Evolutionary conservation across 257 asterid species (phyloP).

Genomic region (Paraleonurus japonicus): DNA sequence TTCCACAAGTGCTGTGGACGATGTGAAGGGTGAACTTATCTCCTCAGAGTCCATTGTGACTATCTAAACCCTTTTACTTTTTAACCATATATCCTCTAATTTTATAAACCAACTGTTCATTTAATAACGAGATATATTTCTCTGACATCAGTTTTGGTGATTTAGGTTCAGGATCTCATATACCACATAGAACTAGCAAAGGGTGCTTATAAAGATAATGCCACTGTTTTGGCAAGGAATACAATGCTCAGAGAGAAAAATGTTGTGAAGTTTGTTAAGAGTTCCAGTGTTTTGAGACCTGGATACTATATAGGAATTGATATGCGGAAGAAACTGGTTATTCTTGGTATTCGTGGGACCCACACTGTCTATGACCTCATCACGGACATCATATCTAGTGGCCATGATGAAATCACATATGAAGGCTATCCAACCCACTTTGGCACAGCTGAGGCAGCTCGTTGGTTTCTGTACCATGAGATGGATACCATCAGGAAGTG

Average conservation of each 20-base stretch:
- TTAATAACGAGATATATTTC: background rate
- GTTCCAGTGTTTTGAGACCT: constrained; percentile 82
- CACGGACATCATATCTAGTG: constrained; percentile 76
- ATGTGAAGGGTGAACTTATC: constrained; percentile 71
- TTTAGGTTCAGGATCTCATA: constrained; percentile 81
- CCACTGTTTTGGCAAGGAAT: constrained; percentile 63
- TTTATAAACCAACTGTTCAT: background rate
- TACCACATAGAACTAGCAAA: constrained; percentile 85
- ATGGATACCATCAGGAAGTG: constrained; percentile 65
- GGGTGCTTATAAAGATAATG: constrained; percentile 76
- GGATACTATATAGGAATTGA: constrained; percentile 87
- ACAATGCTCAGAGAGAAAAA: constrained; percentile 87
- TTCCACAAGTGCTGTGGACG: constrained; percentile 56
- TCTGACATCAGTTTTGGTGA: constrained; percentile 21
- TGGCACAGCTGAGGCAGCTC: constrained; percentile 95
- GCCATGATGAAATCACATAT: constrained; percentile 72
- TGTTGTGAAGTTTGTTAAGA: constrained; percentile 66
- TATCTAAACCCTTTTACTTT: constrained; percentile 22
- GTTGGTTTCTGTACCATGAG: constrained; percentile 85
- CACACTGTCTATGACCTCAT: constrained; percentile 80
- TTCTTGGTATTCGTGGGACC: constrained; percentile 96
- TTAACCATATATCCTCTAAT: background rate
- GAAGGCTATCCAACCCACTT: constrained; percentile 90
- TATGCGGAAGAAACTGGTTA: constrained; percentile 66
- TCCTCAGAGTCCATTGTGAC: constrained; percentile 70